Evolutionary conservation across 495 filamentous ascomycete species (phyloP).

Genomic region (Podospora appendiculata): DNA sequence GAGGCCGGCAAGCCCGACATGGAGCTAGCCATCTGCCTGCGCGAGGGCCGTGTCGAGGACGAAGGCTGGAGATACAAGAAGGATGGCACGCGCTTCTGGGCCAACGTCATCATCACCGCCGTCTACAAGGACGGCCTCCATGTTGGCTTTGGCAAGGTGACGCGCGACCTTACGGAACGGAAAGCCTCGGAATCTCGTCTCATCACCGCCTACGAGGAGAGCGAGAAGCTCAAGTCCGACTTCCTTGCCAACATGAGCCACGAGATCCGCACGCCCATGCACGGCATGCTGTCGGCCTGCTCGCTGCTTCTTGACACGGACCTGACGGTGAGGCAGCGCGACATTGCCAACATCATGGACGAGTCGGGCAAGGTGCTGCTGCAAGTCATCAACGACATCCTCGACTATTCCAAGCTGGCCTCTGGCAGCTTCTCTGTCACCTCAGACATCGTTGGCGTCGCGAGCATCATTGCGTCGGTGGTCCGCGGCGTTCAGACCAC

Average conservation of each 20-base stretch:
- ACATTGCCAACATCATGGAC: slow-evolving; percentile 39
- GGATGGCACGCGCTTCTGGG: slow-evolving; percentile 58
- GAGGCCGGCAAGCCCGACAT: slow-evolving; percentile 43
- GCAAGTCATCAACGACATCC: slow-evolving; percentile 45
- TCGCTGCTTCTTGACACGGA: slow-evolving; percentile 35
- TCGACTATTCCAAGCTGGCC: slow-evolving; percentile 44
- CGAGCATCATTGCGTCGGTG: slow-evolving; percentile 44
- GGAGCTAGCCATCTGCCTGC: slow-evolving; percentile 50
- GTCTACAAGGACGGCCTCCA: slow-evolving; percentile 49
- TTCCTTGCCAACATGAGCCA: slow-evolving; percentile 59
- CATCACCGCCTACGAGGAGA: slow-evolving; percentile 57
- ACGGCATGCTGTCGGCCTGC: slow-evolving; percentile 43
- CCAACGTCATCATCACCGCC: slow-evolving; percentile 58
- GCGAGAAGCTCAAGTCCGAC: slow-evolving; percentile 55
- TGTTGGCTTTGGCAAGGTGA: slow-evolving; percentile 59
- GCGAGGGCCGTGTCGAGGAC: slow-evolving; percentile 54
- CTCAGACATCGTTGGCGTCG: slow-evolving; percentile 33
- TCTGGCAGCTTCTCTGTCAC: slow-evolving; percentile 39
- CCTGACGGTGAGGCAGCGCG: slow-evolving; percentile 31
- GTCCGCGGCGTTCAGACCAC: slow-evolving; percentile 37
- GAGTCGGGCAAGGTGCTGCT: slow-evolving; percentile 41
- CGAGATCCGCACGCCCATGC: slow-evolving; percentile 47
- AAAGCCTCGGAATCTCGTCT: slow-evolving; percentile 49
- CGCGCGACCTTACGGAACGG: slow-evolving; percentile 55
- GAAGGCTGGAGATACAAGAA: slow-evolving; percentile 60